Base-by-base conservation (phyloP, 768 basidiomycete species). In the Leucogyrophana mollusca region DNA sequence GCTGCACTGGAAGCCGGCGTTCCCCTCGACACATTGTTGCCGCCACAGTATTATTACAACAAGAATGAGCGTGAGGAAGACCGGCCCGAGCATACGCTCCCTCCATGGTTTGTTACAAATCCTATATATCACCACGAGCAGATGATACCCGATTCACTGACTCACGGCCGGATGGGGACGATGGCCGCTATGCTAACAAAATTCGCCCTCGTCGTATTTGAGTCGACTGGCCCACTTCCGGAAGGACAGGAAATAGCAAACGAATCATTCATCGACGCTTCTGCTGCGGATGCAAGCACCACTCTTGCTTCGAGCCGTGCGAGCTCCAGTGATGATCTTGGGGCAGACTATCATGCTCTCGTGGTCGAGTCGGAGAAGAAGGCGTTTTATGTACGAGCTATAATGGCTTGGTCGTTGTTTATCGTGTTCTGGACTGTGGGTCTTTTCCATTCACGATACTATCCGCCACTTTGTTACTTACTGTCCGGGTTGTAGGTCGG, bases 361-460 rank as follows among this genome's bases (percentile, higher is more conserved):
- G 49, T 64, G 5, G 53, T 3, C 4, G 45, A 52, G n/a, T 73
- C 73, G 24, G 82, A 85, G 56, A 71, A 66, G 45, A 75, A 71
- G 49, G 82, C 84, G 27, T 79, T 83, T 51, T 69, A 69, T 33
- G 65, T 72, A 6, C 81, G 89, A 55, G 72, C 86, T 36, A 44
- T 56, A 2, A 64, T 87, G 16, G 81, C 83, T 0, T 79, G 79
- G 69, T 40, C 60, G 0, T 53, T 86, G 23, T 91, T 92, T 65
- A 57, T 89, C 17, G 53, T 76, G n/a, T 93, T 93, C 68, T 93
- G 90, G 90, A 69, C 80, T 56, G 83, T 87, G 49, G 49, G 76
- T 61, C 4, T 13, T 34, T 22, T 36, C 18, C 1, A 35, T 43
- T 48, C 20, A 5, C 20, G 21, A 17, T 14, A 9, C 34, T n/a